Conservation (phyloP, 179 eudicot genomes). For the Silene coronaria region DNA sequence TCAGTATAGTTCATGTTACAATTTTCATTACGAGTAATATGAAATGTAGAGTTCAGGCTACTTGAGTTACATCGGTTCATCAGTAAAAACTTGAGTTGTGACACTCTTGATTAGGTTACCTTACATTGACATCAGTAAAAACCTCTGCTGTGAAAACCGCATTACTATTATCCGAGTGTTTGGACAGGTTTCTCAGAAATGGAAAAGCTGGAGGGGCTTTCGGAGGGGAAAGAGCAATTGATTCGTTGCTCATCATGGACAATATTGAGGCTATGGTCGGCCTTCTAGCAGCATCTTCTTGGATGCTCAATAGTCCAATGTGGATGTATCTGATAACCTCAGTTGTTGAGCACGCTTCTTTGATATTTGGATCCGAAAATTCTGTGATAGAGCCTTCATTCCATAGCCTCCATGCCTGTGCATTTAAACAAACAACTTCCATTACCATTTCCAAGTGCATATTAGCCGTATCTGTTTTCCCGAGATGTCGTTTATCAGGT, state of each 20-base stretch:
- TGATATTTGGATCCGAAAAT: constrained; percentile 26
- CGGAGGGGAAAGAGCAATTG: constrained; percentile 8
- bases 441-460: too few species aligned
- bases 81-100: too few species aligned
- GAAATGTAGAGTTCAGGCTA: too few species aligned
- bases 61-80: too few species aligned
- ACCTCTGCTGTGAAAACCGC: constrained; percentile 8
- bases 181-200: not conserved
- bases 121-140: constrained; percentile 5
- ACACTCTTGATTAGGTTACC: not conserved
- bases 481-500: not conserved
- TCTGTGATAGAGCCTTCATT: constrained; percentile 15
- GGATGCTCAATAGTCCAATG: constrained; percentile 24
- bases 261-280: constrained; percentile 30
- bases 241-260: constrained; percentile 23
- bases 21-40: too few species aligned
- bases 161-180: not conserved
- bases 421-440: too few species aligned
- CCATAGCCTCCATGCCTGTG: constrained; percentile 41
- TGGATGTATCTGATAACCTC: constrained; percentile 35
- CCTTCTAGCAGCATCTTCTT: constrained; percentile 25
- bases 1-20: too few species aligned
- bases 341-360: not conserved
- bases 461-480: too few species aligned
- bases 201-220: constrained; percentile 9